Base-by-base conservation (phyloP, 805 yeast species). In the Diddensiella caesifluorescens region DNA sequence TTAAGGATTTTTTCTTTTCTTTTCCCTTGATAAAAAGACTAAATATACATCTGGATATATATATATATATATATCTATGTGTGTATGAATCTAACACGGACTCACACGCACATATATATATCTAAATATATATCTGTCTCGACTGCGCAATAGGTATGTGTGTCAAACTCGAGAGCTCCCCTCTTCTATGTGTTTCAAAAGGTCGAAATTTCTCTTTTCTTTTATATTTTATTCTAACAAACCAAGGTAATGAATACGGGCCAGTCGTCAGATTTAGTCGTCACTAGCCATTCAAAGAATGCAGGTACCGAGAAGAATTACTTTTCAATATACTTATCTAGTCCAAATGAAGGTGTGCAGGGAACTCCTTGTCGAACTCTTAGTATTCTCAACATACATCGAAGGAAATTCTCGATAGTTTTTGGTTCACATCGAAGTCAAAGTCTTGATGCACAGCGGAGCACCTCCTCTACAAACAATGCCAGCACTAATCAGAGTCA, bases 371-470 rank as follows among this genome's bases (percentile, higher is more conserved):
- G 32, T 13, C 9, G 32, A 19, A n/a, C 32, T 9, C 15, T 29
- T 13, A 29, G 15, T 29, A 29, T 41, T 12, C 21, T 20, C 9
- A 22, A 20, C 15, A 18, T 37, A 23, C 20, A 16, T 18, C 39
- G 34, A 4, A 38, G 36, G 27, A 35, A 34, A 27, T 47, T 36
- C 39, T 19, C 27, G 15, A 19, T 47, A 10, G 35, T 33, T 22
- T 43, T 47, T 41, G 46, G 48, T 12, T 9, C 28, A 19, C 42
- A 41, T 13, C 29, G 50, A 23, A 19, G 35, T 19, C 20, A 20
- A 15, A 15, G 31, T n/a, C 16, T 21, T 34, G 23, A 35, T 13
- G 37, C 23, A 95, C 86, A 65, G 70, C 85, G n/a, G n/a, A n/a
- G n/a, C n/a, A n/a, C n/a, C n/a, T n/a, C n/a, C n/a, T n/a, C n/a